Conservation (phyloP, 2,329 filamentous ascomycete genomes). For the Endocalyx cinctus region DNA sequence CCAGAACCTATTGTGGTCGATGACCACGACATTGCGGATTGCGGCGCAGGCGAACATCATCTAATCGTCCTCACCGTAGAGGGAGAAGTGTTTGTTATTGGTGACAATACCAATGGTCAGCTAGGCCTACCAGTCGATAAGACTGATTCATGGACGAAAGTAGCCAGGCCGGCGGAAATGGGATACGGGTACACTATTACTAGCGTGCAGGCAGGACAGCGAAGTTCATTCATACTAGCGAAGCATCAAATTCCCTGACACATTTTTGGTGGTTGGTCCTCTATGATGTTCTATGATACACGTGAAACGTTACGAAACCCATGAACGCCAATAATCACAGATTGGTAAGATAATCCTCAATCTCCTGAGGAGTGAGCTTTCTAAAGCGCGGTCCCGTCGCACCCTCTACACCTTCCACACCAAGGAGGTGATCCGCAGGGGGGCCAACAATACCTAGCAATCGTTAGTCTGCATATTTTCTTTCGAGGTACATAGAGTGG, state of each 20-base stretch:
- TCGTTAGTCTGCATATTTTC: conserved; percentile 23
- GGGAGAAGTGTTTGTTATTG: conserved; percentile 49
- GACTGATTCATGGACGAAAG: conserved; percentile 30
- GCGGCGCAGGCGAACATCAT: conserved; percentile 55
- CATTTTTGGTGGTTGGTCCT: conserved; percentile 29
- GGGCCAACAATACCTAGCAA: conserved; percentile 82
- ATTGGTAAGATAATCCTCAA: conserved; percentile 99
- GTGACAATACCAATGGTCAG: conserved; percentile 55
- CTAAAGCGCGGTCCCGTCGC: conserved; percentile 83
- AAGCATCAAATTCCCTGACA: conserved; percentile 19
- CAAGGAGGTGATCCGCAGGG: conserved; percentile 87
- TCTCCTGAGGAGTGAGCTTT: conserved; percentile 95
- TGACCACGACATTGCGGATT: conserved; percentile 49
- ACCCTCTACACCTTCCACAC: conserved; percentile 83
- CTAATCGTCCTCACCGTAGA: conserved; percentile 49
- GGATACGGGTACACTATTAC: conserved; percentile 28
- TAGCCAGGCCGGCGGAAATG: conserved; percentile 22
- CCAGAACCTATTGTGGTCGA: conserved; percentile 44
- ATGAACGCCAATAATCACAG: conserved; percentile 55
- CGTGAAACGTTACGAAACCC: conserved; percentile 23
- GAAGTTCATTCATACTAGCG: conserved; percentile 45
- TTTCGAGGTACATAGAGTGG: not conserved
- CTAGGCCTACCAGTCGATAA: conserved; percentile 40
- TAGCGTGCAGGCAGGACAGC: conserved; percentile 44
- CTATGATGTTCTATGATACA: conserved; percentile 48